Percentiles rank a stretch among this genome's conserved stretches.
Evolutionary conservation across 768 basidiomycete genomes (phyloP).

Genomic region (Pleurotus pulmonarius): DNA sequence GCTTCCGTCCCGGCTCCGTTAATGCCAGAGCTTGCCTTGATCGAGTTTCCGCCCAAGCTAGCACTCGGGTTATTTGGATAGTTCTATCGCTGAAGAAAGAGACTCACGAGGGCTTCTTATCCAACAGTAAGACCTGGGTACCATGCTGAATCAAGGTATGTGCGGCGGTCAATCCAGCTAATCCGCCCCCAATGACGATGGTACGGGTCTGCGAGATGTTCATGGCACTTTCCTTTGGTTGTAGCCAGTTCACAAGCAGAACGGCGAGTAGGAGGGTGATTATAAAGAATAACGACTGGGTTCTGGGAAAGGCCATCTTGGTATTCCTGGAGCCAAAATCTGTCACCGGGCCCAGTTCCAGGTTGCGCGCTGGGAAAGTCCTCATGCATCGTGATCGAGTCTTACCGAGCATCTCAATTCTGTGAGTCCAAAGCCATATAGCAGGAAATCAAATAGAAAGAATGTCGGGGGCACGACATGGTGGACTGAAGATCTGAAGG

Average conservation of each 20-base stretch:
- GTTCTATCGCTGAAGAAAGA: no score
- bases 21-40: constrained; percentile 26
- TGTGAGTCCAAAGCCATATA: no score
- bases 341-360: no score
- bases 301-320: no score
- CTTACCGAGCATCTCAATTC: no score
- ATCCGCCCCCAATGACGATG: constrained; percentile 64
- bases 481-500: no score
- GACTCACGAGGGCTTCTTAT: constrained; percentile 30
- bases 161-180: constrained; percentile 70
- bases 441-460: no score
- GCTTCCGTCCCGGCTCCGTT: constrained; percentile 20
- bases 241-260: background rate
- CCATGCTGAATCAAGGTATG: constrained; percentile 76
- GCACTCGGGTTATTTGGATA: background rate
- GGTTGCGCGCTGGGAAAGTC: no score
- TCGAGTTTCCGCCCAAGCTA: constrained; percentile 20
- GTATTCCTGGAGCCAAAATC: no score
- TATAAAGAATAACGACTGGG: background rate
- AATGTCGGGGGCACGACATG: no score
- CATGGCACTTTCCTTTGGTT: background rate
- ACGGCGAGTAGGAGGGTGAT: background rate
- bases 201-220: background rate
- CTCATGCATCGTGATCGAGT: no score
- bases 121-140: constrained; percentile 65